phyloP scores from a whole-genome alignment of 768 basidiomycete genomes.

The Multifurca ochricompacta region DNA sequence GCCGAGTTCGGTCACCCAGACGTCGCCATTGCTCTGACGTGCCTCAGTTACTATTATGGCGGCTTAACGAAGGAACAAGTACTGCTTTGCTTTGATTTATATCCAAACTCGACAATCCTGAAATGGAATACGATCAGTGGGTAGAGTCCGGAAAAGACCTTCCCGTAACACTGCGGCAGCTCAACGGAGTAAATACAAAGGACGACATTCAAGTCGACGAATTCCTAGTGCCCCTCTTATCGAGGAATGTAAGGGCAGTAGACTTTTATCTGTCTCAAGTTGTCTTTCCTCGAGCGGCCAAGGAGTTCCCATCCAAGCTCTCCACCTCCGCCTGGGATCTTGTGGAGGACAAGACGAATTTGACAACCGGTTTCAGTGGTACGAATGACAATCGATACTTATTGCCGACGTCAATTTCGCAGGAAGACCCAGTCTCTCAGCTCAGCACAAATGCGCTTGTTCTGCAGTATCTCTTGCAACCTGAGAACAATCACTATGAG shows the following conservation, averaged over 20 bases:
- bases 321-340: slow-evolving; percentile 48
- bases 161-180: slow-evolving; percentile 27
- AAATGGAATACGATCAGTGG: slow-evolving; percentile 37
- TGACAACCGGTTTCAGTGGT: slow-evolving; percentile 47
- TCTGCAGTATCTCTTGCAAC: slow-evolving; percentile 31
- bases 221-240: slow-evolving; percentile 31
- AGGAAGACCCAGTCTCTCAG: slow-evolving; percentile 34
- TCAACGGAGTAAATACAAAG: slow-evolving; percentile 37
- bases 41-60: slow-evolving; percentile 41
- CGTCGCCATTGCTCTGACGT: slow-evolving; percentile 38
- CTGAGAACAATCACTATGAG: slow-evolving; percentile 35
- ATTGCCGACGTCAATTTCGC: slow-evolving; percentile 31
- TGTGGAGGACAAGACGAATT: slow-evolving; percentile 30
- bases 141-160: slow-evolving; percentile 22
- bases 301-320: slow-evolving; percentile 41
- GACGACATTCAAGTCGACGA: slow-evolving; percentile 30
- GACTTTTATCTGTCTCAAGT: slow-evolving; percentile 40
- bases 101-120: slow-evolving; percentile 35
- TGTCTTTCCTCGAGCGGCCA: slow-evolving; percentile 45
- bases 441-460: slow-evolving; percentile 43
- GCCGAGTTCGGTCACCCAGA: slow-evolving; percentile 51
- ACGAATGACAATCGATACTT: slow-evolving; percentile 42
- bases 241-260: slow-evolving; percentile 31
- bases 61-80: slow-evolving; percentile 38
- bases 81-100: slow-evolving; percentile 32